Percentiles rank a stretch among this genome's conserved stretches.
Conservation (phyloP, 2,329 filamentous ascomycete species). For the Xylariomycetidae sp. region DNA sequence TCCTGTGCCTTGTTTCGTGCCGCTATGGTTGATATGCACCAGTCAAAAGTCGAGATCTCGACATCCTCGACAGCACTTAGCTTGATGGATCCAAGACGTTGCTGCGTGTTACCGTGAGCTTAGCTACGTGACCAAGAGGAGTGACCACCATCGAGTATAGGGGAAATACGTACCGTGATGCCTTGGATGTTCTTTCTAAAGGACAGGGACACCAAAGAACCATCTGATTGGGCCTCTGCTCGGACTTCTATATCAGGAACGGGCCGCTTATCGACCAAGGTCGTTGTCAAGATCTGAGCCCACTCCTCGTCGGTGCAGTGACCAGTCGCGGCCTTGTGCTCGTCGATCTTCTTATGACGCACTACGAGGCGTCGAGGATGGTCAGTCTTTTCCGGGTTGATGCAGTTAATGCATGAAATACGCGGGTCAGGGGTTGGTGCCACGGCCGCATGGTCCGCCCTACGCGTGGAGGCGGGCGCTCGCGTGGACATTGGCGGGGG, state of each 20-base stretch:
- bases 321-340: conserved; percentile 47
- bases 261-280: conserved; percentile 46
- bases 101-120: conserved; percentile 34
- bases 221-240: conserved; percentile 48
- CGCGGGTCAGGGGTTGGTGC: conserved; percentile 10
- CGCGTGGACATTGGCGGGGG: no score
- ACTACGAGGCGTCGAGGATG: conserved; percentile 34
- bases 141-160: conserved; percentile 2
- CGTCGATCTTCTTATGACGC: conserved; percentile 48
- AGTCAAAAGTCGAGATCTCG: conserved; percentile 61
- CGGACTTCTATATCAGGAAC: conserved; percentile 51
- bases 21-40: conserved; percentile 56
- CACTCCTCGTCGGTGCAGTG: conserved; percentile 59
- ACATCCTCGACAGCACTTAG: conserved; percentile 45
- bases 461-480: conserved; percentile 1
- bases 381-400: conserved; percentile 12
- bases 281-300: conserved; percentile 52
- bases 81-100: conserved; percentile 62
- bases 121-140: conserved; percentile 6
- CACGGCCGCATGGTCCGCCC: conserved; percentile 7
- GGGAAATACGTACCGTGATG: conserved; percentile 52
- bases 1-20: conserved; percentile 38
- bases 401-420: conserved; percentile 17
- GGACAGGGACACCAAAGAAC: conserved; percentile 51
- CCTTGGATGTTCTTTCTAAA: conserved; percentile 61